A percentile compares a stretch with the other conserved stretches of the same genome.
These are phyloP conservation scores for Colletotrichum lentis DNA, from an alignment of 2,329 filamentous ascomycete species.

Conservation along the genomic window DNA sequence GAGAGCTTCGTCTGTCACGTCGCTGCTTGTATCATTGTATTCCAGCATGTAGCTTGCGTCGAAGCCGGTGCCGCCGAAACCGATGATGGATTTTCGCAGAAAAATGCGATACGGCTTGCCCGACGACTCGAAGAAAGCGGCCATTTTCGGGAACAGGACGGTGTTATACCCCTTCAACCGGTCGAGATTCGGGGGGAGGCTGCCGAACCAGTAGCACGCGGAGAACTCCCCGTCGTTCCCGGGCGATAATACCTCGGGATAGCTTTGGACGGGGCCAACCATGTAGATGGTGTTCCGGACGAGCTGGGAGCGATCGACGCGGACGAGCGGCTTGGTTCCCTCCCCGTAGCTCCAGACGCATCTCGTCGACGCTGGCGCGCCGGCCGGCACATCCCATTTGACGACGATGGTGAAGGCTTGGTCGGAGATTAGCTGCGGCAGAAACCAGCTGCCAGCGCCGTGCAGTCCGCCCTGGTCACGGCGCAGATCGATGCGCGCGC, in stretches of 20 bases:
- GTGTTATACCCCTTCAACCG: slow-evolving; percentile 33
- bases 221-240: slow-evolving; percentile 8
- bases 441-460: slow-evolving; percentile 34
- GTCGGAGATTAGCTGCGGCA: slow-evolving; percentile 32
- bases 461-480: slow-evolving; percentile 27
- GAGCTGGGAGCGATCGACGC: slow-evolving; percentile 20
- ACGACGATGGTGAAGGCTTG: slow-evolving; percentile 28
- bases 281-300: slow-evolving; percentile 35
- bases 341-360: slow-evolving; percentile 39
- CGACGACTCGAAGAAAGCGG: slow-evolving; percentile 27
- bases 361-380: slow-evolving; percentile 32
- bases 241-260: slow-evolving; percentile 19
- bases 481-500: slow-evolving; percentile 36
- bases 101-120: slow-evolving; percentile 36
- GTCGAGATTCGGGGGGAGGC: slow-evolving; percentile 29
- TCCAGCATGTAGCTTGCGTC: slow-evolving; percentile 34
- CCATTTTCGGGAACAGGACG: slow-evolving; percentile 28
- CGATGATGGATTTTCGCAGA: slow-evolving; percentile 27
- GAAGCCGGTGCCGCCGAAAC: slow-evolving; percentile 33
- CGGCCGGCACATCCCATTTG: slow-evolving; percentile 32
- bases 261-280: slow-evolving; percentile 35
- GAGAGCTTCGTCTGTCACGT: slow-evolving; percentile 21
- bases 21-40: slow-evolving; percentile 26
- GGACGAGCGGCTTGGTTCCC: slow-evolving; percentile 29
- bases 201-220: slow-evolving; percentile 38